These are phyloP conservation scores for Fonsecaea erecta DNA, from an alignment of 2,329 filamentous ascomycete genomes.

Conservation along the genomic window DNA sequence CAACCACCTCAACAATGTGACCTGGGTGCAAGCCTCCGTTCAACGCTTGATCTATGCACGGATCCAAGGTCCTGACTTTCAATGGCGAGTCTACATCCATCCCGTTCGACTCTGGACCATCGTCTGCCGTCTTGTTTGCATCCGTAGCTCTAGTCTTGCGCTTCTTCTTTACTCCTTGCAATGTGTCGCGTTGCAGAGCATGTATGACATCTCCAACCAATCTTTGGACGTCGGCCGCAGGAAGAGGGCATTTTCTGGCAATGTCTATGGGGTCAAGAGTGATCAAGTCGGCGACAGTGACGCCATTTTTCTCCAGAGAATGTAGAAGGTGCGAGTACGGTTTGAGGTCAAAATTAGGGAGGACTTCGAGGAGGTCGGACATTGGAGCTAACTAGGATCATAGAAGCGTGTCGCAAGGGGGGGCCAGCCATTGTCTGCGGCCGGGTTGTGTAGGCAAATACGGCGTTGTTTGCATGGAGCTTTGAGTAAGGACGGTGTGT, in stretches of 20 bases:
- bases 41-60: constrained; percentile 70
- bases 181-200: constrained; percentile 61
- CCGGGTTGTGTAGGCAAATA: not conserved
- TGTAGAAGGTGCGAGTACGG: constrained; percentile 76
- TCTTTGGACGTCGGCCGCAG: constrained; percentile 77
- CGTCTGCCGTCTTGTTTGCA: constrained; percentile 43
- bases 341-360: constrained; percentile 76
- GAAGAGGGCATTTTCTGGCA: constrained; percentile 81
- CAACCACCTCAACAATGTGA: constrained; percentile 84
- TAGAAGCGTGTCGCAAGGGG: constrained; percentile 7
- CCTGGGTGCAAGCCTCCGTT: constrained; percentile 80
- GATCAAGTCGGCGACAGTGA: constrained; percentile 83
- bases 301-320: constrained; percentile 74
- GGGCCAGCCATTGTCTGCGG: constrained; percentile 18
- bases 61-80: constrained; percentile 80
- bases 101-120: constrained; percentile 40
- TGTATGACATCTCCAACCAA: constrained; percentile 70
- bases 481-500: not conserved
- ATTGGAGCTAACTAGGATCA: constrained; percentile 52
- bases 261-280: constrained; percentile 81
- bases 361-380: constrained; percentile 82
- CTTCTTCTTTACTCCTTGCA: constrained; percentile 20
- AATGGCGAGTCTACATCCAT: constrained; percentile 39
- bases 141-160: constrained; percentile 1
- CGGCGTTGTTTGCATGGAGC: constrained; percentile 2